Evolutionary conservation across 2,329 filamentous ascomycete species (phyloP), one percentile per base, ranked within the genome.

Genomic region (Mycogone perniciosa): DNA sequence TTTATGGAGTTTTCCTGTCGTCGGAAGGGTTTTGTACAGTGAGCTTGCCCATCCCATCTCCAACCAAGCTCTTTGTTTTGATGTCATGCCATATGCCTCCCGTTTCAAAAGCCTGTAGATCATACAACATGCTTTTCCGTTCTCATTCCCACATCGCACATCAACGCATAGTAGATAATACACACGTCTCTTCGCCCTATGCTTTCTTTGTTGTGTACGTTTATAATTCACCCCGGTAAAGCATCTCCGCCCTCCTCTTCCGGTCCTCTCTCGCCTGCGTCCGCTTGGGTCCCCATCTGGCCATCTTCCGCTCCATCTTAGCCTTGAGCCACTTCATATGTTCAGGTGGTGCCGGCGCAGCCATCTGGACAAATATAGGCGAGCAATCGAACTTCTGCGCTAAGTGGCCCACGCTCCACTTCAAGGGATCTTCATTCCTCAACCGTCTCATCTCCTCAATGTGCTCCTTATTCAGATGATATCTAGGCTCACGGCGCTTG

Each of bases 381-480:
- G 74, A 75, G 72, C 81, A 84, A 46, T 75, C 65, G 64, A 76
- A 85, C 62, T 76, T 76, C 48, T 66, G 63, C 5, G 81, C 77
- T 31, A 85, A 73, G 44, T 66, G 68, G 35, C 62, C 62, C 41
- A 82, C 76, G 54, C 71, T 80, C 80, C 81, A 84, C 47, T 63
- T 67, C 29, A 72, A 62, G 1, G 81, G 81, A 59, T 85, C 77
- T 40, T 70, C 63, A 27, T 61, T 62, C 46, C 81, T 73, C 62
- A 85, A 70, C 45, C 67, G 65, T 51, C 79, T 77, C 62, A 84
- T 85, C 71, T 84, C 80, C 44, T 71, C 72, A 44, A 86, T 77
- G 54, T 85, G 74, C 54, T 72, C 71, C 43, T 69, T 66, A 46
- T 71, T 75, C 37, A 85, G 70, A 67, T 82, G 75, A 66, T 82